Base-by-base conservation (phyloP, 495 filamentous ascomycete species). In the Penicillium ochrochloron region DNA sequence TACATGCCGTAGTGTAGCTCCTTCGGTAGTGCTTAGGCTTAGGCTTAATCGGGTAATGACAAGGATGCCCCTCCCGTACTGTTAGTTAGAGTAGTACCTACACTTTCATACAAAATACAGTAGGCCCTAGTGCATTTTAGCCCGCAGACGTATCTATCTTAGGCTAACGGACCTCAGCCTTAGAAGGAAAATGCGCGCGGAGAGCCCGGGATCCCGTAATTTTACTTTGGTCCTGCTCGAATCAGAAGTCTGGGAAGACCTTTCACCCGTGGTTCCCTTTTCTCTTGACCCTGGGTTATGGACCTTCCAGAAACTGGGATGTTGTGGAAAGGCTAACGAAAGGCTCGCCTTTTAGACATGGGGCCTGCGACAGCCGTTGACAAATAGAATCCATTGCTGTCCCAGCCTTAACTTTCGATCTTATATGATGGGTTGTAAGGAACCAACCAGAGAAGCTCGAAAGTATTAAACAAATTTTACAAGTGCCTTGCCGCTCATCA, bases 301-400 rank as follows among this genome's bases (percentile, higher is more conserved):
- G 44, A 29, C 42, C 62, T 68, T 68, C 66, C 66, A 68, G 66
- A 68, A 65, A 64, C 54, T 31, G 59, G 29, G 37, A 62, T 53
- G 31, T 23, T 44, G 48, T 59, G 23, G 54, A 35, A 31, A 50
- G 15, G 44, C 44, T 48, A 48, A 48, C 21, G n/a, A 48, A 50
- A 23, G 37, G 57, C 34, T 19, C 41, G 57, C 35, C 42, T 60
- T 63, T 53, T 57, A 61, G 50, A 41, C 25, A 27, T 60, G 57
- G 62, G 46, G 54, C 62, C 35, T 19, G 29, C 25, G 23, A 31
- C 48, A 52, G 12, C 12, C 25, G 12, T 52, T 1, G 25, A 48
- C 48, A 52, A 52, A 52, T 52, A 1, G 9, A 21, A 52, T 27
- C 48, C 25, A 52, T 31, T 12, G 48, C 27, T 52, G 25, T 27